Evolutionary conservation across 176 grass and related monocot species (phyloP).

Genomic region (Otatea glauca): DNA sequence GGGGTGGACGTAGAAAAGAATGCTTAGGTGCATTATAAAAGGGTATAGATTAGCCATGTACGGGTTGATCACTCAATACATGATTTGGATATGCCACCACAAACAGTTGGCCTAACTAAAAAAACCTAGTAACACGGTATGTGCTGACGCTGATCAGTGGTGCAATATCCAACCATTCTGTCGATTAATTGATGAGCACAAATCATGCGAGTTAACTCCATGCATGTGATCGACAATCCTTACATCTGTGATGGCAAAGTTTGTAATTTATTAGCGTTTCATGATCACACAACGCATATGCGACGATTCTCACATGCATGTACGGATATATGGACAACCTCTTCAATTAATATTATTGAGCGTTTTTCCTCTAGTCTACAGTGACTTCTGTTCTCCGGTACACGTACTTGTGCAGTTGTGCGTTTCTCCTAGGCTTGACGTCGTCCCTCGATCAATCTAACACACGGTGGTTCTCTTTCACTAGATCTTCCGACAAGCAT

Average conservation of each 20-base stretch:
- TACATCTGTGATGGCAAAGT: background rate
- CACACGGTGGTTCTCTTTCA: background rate
- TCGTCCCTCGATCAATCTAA: background rate
- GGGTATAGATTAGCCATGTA: background rate
- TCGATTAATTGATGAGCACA: background rate
- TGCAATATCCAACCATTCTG: background rate
- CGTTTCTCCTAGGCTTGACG: background rate
- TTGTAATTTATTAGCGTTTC: background rate
- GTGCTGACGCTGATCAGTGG: background rate
- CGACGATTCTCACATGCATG: background rate
- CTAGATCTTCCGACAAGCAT: constrained; percentile 35
- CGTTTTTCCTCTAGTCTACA: background rate
- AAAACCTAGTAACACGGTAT: background rate
- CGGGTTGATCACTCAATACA: background rate
- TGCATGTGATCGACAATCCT: background rate
- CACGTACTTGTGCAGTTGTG: background rate
- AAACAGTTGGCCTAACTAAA: background rate
- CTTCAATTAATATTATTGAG: background rate
- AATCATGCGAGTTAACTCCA: background rate
- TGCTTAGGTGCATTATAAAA: too few species aligned
- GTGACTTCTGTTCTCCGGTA: background rate
- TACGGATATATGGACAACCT: background rate
- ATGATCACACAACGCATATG: background rate
- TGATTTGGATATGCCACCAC: constrained; percentile 14
- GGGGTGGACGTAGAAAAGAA: too few species aligned